Conservation (phyloP, 768 basidiomycete species). For the Trametes villosa region DNA sequence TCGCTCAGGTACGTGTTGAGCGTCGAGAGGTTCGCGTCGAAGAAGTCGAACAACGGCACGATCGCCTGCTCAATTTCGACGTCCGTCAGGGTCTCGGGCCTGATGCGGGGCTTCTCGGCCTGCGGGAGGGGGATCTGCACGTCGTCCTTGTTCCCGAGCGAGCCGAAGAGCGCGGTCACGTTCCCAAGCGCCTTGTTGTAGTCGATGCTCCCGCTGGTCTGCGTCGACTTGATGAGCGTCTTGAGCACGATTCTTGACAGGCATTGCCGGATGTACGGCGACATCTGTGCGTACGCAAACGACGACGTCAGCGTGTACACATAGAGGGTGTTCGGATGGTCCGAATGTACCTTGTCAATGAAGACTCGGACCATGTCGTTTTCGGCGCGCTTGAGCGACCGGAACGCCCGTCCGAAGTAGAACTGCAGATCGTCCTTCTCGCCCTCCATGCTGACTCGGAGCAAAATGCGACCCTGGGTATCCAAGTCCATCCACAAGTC, state of each 20-base stretch:
- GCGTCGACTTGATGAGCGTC: constrained; percentile 66
- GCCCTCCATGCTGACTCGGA: constrained; percentile 96
- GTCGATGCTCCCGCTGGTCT: constrained; percentile 57
- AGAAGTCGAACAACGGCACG: constrained; percentile 90
- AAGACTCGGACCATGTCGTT: constrained; percentile 95
- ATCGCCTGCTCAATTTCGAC: constrained; percentile 95
- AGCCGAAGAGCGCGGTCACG: constrained; percentile 79
- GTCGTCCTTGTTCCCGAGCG: constrained; percentile 69
- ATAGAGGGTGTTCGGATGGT: background rate
- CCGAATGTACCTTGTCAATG: constrained; percentile 82
- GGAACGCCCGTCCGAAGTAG: constrained; percentile 95
- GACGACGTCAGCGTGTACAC: background rate
- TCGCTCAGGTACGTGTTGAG: constrained; percentile 88
- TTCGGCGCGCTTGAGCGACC: constrained; percentile 90
- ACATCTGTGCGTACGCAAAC: constrained; percentile 63
- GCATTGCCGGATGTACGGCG: constrained; percentile 88
- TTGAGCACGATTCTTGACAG: constrained; percentile 79
- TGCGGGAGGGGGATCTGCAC: constrained; percentile 78
- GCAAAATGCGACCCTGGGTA: constrained; percentile 78
- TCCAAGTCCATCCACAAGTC: constrained; percentile 94
- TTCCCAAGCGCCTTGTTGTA: constrained; percentile 90
- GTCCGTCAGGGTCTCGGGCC: constrained; percentile 85
- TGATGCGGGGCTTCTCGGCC: constrained; percentile 75
- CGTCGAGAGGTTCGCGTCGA: constrained; percentile 90
- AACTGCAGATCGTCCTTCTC: constrained; percentile 98